Conservation (phyloP, 2,329 filamentous ascomycete genomes). For the Venturia effusa region DNA sequence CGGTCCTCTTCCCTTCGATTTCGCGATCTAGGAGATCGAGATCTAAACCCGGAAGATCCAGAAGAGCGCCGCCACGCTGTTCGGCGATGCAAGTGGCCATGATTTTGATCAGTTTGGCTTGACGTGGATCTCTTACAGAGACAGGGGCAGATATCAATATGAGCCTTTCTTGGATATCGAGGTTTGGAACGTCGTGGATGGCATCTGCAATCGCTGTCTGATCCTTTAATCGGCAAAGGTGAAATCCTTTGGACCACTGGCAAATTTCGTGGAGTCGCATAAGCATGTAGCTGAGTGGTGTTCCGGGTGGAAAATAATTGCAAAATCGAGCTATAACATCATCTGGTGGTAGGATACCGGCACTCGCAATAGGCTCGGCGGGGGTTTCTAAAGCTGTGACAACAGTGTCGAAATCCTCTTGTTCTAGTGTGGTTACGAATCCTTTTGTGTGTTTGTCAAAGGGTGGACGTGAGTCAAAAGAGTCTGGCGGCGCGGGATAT, state of each 20-base stretch:
- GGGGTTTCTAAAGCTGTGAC: constrained; percentile 51
- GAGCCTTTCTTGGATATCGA: constrained; percentile 65
- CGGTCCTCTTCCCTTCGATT: constrained; percentile 36
- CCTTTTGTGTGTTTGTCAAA: constrained; percentile 40
- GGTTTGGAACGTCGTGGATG: constrained; percentile 56
- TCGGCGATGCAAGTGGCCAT: constrained; percentile 61
- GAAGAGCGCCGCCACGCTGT: constrained; percentile 54
- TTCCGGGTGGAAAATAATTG: constrained; percentile 67
- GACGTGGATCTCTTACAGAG: constrained; percentile 38
- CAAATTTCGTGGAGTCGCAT: constrained; percentile 62
- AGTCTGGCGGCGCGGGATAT: background rate
- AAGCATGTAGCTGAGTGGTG: constrained; percentile 75
- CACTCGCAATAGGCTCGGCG: constrained; percentile 55
- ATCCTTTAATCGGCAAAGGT: constrained; percentile 55
- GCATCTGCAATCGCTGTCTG: constrained; percentile 58
- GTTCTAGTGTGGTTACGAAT: constrained; percentile 67
- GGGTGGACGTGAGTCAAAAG: background rate
- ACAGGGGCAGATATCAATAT: constrained; percentile 64
- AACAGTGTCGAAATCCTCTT: constrained; percentile 55
- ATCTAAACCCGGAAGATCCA: constrained; percentile 60
- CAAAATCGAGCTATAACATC: constrained; percentile 64
- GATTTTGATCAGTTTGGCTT: constrained; percentile 44
- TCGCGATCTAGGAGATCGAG: constrained; percentile 60
- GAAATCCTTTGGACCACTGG: constrained; percentile 53
- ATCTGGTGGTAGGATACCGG: constrained; percentile 64